Base-by-base conservation (phyloP, 192 early-diverging fungal genomes). In the Phlyctochytrium bullatum region DNA sequence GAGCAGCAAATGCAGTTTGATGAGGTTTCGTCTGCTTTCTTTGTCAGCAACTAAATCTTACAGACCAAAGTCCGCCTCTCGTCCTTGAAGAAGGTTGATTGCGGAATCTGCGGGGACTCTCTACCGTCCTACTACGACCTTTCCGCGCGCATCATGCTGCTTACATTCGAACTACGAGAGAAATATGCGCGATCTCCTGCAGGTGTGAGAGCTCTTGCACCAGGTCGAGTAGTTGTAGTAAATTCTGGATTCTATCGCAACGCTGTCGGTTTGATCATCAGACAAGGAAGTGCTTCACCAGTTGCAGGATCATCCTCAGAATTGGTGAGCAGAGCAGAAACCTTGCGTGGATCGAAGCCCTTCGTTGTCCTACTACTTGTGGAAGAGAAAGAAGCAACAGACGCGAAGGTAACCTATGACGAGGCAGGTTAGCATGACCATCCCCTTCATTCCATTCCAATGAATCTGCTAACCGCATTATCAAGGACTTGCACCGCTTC, bases 21-120 rank as follows among this genome's bases (percentile, higher is more conserved):
- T 28, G 86, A 92, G 66, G 87, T 86, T 27, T 6, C 10, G 20
- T 47, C 20, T 6, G 27, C 25, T 14, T 34, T 50, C 28, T 17
- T 30, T 61, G 20, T 57, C 27, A 27, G 10, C 27, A 25, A 57
- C 54, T 25, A 25, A 57, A 6, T 10, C 10, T 57, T 57, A 10
- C 25, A 87, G 80, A 89, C 69, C 29, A 86, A 90, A 68, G 71
- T 84, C 30, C 76, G 78, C 28, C 78, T 92, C 47, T 83, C 83
- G 29, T 71, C 68, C 35, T 65, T 91, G 16, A 69, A 77, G 34
- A 83, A 88, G 65, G 76, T 98, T 4, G 78, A 85, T 35, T 96
- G 96, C 54, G 74, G 85, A 1, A 92, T 97, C 52, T 96, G 96
- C 73, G 81, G 80, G 34, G 72, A 71, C 31, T 92, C 95, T 68